Percentiles rank a stretch among this genome's conserved stretches.
phyloP scores from a whole-genome alignment of 306 rosid genomes.

The Geum urbanum region DNA sequence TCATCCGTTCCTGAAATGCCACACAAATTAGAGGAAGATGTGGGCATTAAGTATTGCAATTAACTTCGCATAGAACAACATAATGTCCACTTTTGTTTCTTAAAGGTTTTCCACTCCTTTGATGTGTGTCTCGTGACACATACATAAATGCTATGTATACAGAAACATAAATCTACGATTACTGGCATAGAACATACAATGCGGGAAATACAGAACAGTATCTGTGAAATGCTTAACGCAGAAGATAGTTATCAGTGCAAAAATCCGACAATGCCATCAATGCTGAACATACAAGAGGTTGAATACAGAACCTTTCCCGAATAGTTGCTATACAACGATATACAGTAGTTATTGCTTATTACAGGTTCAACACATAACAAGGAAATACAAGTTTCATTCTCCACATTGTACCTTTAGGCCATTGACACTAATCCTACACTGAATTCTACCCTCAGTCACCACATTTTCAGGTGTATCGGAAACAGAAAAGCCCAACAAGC shows the following conservation, averaged over 20 bases:
- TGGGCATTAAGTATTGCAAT: neutral
- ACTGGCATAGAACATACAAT: neutral
- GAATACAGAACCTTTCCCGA: neutral
- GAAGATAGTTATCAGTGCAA: neutral
- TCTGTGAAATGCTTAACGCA: neutral
- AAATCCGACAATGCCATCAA: no score
- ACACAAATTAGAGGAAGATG: neutral
- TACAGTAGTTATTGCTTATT: neutral
- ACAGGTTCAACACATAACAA: neutral
- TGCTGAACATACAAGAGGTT: neutral
- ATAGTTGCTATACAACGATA: neutral
- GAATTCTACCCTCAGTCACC: neutral
- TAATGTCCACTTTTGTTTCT: neutral
- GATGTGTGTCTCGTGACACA: neutral
- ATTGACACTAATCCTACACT: neutral
- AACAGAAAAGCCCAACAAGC: neutral
- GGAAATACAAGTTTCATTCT: neutral
- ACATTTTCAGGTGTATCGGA: neutral
- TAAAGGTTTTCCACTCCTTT: neutral
- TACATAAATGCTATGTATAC: neutral
- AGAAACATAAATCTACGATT: neutral
- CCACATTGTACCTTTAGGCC: neutral
- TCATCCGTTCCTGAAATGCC: slow-evolving; percentile 46
- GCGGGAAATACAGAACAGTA: neutral
- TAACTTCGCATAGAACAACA: neutral